Conservation (phyloP, 805 yeast genomes). For the Sungouiozyma intestinalis region DNA sequence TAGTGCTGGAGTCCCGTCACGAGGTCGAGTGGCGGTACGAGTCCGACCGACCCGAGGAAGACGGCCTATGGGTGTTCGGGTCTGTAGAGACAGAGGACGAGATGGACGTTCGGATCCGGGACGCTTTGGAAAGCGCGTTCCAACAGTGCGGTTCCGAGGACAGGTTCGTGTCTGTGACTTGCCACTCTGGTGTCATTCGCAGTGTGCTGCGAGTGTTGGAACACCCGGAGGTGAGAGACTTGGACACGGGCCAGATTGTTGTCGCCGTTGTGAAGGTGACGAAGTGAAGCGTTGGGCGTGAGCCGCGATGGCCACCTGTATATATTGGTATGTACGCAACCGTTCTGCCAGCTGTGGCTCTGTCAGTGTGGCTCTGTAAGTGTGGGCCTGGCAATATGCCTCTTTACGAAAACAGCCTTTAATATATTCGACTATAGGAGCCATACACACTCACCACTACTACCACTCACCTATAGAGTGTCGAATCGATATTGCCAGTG, state of each 20-base stretch:
- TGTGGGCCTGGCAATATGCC: no score
- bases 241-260: slow-evolving; percentile 58
- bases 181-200: slow-evolving; percentile 53
- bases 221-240: slow-evolving; percentile 43
- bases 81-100: slow-evolving; percentile 41
- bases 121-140: slow-evolving; percentile 35
- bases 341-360: no score
- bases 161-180: slow-evolving; percentile 37
- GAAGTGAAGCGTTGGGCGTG: no score
- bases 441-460: not conserved
- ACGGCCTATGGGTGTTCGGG: slow-evolving; percentile 34
- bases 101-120: slow-evolving; percentile 35
- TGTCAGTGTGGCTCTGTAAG: no score
- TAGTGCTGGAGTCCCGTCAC: slow-evolving; percentile 21
- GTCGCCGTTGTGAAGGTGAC: slow-evolving; percentile 40
- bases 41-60: slow-evolving; percentile 41
- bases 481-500: no score
- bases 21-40: slow-evolving; percentile 34
- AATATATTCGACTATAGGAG: not conserved
- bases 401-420: not conserved
- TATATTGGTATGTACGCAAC: no score
- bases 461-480: no score
- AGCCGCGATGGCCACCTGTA: no score
- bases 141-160: slow-evolving; percentile 23
- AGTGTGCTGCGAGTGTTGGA: slow-evolving; percentile 40